Conservation (phyloP, 2,329 filamentous ascomycete genomes). For the Cercospora berteroae region DNA sequence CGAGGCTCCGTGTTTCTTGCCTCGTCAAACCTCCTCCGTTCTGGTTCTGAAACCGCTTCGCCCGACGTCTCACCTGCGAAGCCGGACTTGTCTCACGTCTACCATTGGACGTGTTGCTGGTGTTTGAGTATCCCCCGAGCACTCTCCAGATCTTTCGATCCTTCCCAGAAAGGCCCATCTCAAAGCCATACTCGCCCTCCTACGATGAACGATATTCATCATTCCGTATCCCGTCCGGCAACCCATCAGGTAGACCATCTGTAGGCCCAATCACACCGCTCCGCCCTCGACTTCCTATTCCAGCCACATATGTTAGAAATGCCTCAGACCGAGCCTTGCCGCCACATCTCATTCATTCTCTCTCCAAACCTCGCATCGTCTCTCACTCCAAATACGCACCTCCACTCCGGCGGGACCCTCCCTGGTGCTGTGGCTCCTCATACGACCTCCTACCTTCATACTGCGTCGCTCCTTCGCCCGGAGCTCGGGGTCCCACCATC, state of each 20-base stretch:
- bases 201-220: constrained; percentile 6
- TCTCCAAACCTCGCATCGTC: not conserved
- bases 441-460: constrained; percentile 1
- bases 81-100: not conserved
- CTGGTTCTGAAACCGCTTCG: not conserved
- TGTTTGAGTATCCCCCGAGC: not conserved
- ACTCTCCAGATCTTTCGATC: not conserved
- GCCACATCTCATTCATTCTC: not conserved
- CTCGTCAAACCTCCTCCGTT: not conserved
- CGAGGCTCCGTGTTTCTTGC: not conserved
- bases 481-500: constrained; percentile 87
- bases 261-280: not conserved
- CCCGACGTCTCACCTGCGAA: not conserved
- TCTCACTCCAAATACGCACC: not conserved
- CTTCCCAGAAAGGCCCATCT: not conserved
- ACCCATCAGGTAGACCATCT: not conserved
- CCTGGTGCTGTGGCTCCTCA: not conserved
- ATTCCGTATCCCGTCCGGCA: constrained; percentile 8
- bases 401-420: not conserved
- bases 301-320: not conserved
- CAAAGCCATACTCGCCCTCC: not conserved
- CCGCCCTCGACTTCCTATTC: constrained; percentile 6
- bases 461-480: constrained; percentile 33
- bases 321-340: not conserved
- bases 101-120: not conserved